phyloP scores from a whole-genome alignment of 139 green algal species.

The Picochlorum sp. region DNA sequence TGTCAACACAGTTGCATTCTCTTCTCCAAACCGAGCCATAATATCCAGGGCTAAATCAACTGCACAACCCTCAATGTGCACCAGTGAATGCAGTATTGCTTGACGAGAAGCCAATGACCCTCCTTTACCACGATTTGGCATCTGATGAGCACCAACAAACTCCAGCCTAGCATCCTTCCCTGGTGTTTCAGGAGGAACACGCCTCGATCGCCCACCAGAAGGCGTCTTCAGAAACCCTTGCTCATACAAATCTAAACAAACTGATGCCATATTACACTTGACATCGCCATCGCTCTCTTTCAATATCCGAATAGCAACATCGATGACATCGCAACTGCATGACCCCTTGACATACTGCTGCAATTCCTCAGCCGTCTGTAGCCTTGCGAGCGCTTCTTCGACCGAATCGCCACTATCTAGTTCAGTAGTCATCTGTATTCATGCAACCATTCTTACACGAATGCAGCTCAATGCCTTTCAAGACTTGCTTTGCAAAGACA shows the following conservation, averaged over 20 bases:
- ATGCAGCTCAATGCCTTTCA: too few relatives aligned
- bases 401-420: too few relatives aligned
- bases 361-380: too few relatives aligned
- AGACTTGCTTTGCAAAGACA: too few relatives aligned
- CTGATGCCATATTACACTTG: too few relatives aligned
- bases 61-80: constrained; percentile 75
- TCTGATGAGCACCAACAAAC: constrained; percentile 39
- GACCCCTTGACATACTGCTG: too few relatives aligned
- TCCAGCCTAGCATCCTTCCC: constrained; percentile 30
- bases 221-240: neutral
- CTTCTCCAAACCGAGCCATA: constrained; percentile 64
- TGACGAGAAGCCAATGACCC: constrained; percentile 46
- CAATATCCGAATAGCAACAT: too few relatives aligned
- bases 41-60: constrained; percentile 82
- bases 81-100: constrained; percentile 39
- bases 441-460: too few relatives aligned
- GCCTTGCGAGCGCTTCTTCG: too few relatives aligned
- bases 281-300: too few relatives aligned
- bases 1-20: constrained; percentile 40
- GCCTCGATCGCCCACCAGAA: neutral
- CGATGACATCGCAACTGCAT: too few relatives aligned
- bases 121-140: constrained; percentile 49
- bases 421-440: too few relatives aligned
- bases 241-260: neutral
- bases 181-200: neutral